phyloP scores from a whole-genome alignment of 495 filamentous ascomycete genomes.

The Aspergillus avenaceus region DNA sequence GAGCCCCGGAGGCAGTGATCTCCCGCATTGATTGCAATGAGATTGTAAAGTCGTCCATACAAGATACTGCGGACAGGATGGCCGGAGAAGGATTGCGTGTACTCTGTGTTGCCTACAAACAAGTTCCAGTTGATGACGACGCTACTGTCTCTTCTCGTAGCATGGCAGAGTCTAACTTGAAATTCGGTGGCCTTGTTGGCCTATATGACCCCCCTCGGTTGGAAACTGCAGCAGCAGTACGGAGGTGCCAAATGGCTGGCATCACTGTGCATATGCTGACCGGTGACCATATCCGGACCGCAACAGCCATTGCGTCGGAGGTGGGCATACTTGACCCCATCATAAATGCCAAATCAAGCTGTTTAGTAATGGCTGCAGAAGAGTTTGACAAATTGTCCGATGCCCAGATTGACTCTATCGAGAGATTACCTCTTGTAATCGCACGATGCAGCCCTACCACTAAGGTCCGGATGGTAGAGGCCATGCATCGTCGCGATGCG shows the following conservation, averaged over 20 bases:
- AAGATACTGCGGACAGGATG: constrained; percentile 56
- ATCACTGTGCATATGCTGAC: constrained; percentile 70
- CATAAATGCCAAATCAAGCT: constrained; percentile 46
- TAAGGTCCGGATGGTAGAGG: constrained; percentile 68
- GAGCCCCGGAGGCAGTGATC: constrained; percentile 61
- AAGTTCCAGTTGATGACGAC: constrained; percentile 16
- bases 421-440: constrained; percentile 62
- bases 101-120: constrained; percentile 65
- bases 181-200: constrained; percentile 56
- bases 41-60: constrained; percentile 48
- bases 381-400: constrained; percentile 60
- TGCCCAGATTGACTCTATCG: constrained; percentile 55
- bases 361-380: constrained; percentile 57
- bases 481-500: constrained; percentile 59
- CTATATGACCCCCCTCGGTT: constrained; percentile 67
- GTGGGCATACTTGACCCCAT: constrained; percentile 57
- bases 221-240: constrained; percentile 52
- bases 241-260: constrained; percentile 56
- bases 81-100: constrained; percentile 78
- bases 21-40: constrained; percentile 51
- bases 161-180: constrained; percentile 50
- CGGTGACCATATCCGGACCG: constrained; percentile 61
- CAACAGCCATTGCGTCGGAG: constrained; percentile 57
- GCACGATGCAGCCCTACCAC: constrained; percentile 66
- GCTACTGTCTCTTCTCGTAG: constrained; percentile 28